phyloP scores from a whole-genome alignment of 2,329 filamentous ascomycete genomes.

The Neonectria ditissima region DNA sequence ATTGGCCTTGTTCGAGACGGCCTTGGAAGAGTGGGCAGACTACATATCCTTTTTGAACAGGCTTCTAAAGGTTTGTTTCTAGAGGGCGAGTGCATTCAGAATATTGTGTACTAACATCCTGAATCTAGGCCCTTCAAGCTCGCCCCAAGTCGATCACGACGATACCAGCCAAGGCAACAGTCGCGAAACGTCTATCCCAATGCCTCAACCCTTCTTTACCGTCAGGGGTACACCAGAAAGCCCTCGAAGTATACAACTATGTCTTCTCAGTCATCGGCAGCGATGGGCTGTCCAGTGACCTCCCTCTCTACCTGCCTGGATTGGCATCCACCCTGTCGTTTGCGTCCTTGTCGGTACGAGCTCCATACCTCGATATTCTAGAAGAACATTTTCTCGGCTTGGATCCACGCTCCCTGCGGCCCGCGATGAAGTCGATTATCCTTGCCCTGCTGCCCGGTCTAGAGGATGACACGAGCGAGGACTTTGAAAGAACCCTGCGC shows the following conservation, averaged over 20 bases:
- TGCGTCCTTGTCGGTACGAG: slow-evolving; percentile 90
- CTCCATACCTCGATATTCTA: slow-evolving; percentile 84
- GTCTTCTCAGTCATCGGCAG: slow-evolving; percentile 88
- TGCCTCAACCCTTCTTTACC: slow-evolving; percentile 93
- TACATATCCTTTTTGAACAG: slow-evolving; percentile 97
- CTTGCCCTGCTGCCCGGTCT: slow-evolving; percentile 90
- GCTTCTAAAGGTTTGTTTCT: slow-evolving; percentile 78
- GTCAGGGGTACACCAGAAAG: slow-evolving; percentile 97
- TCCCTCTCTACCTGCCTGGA: slow-evolving; percentile 90
- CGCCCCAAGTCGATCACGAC: slow-evolving; percentile 77
- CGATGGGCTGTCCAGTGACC: slow-evolving; percentile 82
- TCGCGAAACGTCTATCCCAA: slow-evolving; percentile 93
- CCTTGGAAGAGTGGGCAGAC: slow-evolving; percentile 98
- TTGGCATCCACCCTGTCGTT: slow-evolving; percentile 91
- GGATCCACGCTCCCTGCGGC: slow-evolving; percentile 77
- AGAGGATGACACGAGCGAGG: slow-evolving; percentile 96
- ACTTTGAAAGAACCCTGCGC: slow-evolving; percentile 88
- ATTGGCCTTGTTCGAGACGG: slow-evolving; percentile 89
- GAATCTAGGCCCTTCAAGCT: slow-evolving; percentile 83
- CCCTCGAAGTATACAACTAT: slow-evolving; percentile 91
- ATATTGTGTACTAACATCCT: slow-evolving; percentile 15
- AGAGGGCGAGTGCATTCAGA: no score
- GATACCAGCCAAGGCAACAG: slow-evolving; percentile 83
- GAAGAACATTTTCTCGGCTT: slow-evolving; percentile 83
- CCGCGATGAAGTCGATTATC: slow-evolving; percentile 90